Percentiles rank a stretch among this genome's conserved stretches.
phyloP scores from a whole-genome alignment of 768 basidiomycete species.

The Peribolospora kevripleyi region DNA sequence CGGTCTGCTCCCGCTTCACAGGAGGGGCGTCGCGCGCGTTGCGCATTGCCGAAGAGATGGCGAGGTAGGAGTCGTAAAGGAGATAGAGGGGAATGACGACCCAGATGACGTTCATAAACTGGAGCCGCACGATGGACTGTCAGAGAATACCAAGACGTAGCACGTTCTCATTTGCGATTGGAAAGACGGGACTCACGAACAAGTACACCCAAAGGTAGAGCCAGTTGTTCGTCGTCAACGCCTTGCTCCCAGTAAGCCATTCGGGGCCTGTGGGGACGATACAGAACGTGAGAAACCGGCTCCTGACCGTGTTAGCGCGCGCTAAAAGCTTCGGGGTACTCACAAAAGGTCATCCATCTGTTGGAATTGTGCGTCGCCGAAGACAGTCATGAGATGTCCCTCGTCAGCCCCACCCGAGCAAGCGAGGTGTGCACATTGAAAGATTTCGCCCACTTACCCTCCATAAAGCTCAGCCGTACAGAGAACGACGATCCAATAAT shows the following conservation, averaged over 20 bases:
- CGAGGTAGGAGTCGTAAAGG: constrained; percentile 51
- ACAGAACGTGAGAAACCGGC: constrained; percentile 48
- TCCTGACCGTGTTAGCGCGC: constrained; percentile 33
- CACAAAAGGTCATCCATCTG: constrained; percentile 65
- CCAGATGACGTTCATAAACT: constrained; percentile 30
- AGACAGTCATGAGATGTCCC: constrained; percentile 19
- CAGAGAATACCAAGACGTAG: background rate
- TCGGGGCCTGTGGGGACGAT: constrained; percentile 42
- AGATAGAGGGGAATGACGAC: constrained; percentile 49
- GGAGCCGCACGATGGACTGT: background rate
- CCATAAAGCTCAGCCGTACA: constrained; percentile 3
- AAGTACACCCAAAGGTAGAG: constrained; percentile 8
- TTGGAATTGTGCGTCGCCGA: background rate
- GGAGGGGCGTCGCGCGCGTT: too few relatives aligned
- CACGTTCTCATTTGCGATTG: background rate
- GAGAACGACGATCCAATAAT: constrained; percentile 60
- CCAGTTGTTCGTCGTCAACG: background rate
- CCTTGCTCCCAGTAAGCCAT: background rate
- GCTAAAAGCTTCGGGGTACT: background rate
- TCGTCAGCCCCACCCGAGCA: constrained; percentile 27
- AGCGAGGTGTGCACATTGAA: constrained; percentile 10
- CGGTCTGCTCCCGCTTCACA: too few relatives aligned
- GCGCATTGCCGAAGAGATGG: constrained; percentile 22
- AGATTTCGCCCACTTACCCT: background rate
- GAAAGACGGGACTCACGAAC: constrained; percentile 5